Evolutionary conservation across 192 early-diverging fungal species (phyloP).

Genomic region (Coemansia reversa): DNA sequence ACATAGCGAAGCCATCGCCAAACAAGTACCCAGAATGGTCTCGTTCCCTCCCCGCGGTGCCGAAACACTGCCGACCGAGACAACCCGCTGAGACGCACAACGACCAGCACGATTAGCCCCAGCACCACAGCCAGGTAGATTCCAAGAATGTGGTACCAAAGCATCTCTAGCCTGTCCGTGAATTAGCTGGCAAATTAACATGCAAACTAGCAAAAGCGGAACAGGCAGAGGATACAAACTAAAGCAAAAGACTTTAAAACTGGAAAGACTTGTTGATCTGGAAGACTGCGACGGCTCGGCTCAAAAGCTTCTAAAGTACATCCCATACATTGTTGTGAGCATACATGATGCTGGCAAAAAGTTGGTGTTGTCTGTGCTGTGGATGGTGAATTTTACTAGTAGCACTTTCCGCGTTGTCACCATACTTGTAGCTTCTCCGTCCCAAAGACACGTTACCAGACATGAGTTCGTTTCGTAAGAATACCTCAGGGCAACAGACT

Average conservation of each 20-base stretch:
- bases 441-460: neutral
- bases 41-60: slow-evolving; percentile 19
- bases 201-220: neutral
- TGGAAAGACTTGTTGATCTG: no score
- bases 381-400: no score
- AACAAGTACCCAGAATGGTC: slow-evolving; percentile 23
- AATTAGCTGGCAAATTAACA: neutral
- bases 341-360: no score
- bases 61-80: slow-evolving; percentile 1
- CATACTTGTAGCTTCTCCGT: no score
- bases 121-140: slow-evolving; percentile 42
- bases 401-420: no score
- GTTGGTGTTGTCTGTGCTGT: no score
- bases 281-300: no score
- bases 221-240: neutral
- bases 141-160: slow-evolving; percentile 50
- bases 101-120: slow-evolving; percentile 32
- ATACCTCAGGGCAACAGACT: slow-evolving; percentile 57
- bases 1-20: slow-evolving; percentile 51
- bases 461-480: slow-evolving; percentile 58
- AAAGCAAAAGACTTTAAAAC: slow-evolving; percentile 1
- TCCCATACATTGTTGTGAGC: no score
- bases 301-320: neutral
- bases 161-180: slow-evolving; percentile 7
- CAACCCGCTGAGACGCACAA: slow-evolving; percentile 31